Percentiles rank a stretch among this genome's conserved stretches.
phyloP scores from a whole-genome alignment of 495 filamentous ascomycete species.

The Pseudevernia furfuracea region DNA sequence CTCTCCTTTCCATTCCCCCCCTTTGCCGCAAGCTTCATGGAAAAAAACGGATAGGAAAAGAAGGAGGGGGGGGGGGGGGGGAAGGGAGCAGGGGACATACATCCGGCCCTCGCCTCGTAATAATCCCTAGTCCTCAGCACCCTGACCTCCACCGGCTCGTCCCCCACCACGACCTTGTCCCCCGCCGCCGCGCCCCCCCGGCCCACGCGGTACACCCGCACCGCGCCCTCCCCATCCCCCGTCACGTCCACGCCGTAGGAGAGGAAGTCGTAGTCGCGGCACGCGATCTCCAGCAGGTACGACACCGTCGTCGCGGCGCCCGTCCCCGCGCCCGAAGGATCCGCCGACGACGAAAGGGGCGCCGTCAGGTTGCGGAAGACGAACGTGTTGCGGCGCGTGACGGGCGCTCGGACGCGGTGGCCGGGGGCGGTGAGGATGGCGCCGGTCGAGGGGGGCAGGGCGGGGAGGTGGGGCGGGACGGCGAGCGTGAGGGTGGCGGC shows the following conservation, averaged over 20 bases:
- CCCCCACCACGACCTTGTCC: constrained; percentile 37
- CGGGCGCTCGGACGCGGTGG: constrained; percentile 44
- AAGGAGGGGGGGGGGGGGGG: too few relatives aligned
- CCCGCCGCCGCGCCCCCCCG: constrained; percentile 79
- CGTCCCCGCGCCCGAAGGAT: constrained; percentile 15
- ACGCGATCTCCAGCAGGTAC: constrained; percentile 76
- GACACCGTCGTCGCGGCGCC: constrained; percentile 44
- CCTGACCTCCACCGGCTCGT: constrained; percentile 48
- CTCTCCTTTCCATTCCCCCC: neutral
- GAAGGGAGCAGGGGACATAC: constrained; percentile 45
- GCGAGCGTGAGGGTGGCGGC: constrained; percentile 46
- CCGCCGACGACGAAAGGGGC: neutral
- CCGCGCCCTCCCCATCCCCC: constrained; percentile 34
- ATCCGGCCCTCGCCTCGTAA: constrained; percentile 62
- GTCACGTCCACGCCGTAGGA: constrained; percentile 68
- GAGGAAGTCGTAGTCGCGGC: constrained; percentile 62
- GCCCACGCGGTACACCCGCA: constrained; percentile 58
- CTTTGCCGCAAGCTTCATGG: neutral
- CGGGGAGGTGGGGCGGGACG: constrained; percentile 47
- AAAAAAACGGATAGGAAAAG: neutral
- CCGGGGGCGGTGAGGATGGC: constrained; percentile 58
- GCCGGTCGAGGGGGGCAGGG: constrained; percentile 45
- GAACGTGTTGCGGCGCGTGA: constrained; percentile 61
- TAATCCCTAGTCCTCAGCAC: constrained; percentile 58
- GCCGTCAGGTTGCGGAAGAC: constrained; percentile 52